Base-by-base conservation (phyloP, 495 filamentous ascomycete genomes). In the Umbilicaria muhlenbergii region DNA sequence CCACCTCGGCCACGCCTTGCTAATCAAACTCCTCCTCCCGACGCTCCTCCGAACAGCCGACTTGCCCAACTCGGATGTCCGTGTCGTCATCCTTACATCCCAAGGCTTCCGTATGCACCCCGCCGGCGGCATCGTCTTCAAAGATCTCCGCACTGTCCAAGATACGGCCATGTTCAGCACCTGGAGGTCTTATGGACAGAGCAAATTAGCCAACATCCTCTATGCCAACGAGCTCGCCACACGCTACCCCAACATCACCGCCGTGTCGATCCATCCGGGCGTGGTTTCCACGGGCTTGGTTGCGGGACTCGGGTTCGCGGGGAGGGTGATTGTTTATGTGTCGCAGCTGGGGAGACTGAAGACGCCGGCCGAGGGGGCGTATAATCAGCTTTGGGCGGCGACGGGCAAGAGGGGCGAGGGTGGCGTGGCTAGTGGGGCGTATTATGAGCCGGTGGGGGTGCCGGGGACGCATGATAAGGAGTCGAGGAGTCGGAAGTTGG, bases 131-230 rank as follows among this genome's bases (percentile, higher is more conserved):
- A 43, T 42, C 17, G 17, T 51, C 11, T 36, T 51, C 10, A 42
- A 51, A 19, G 51, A 62, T 45, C 46, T 62, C 16, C 10, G 18
- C 3, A 39, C 40, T 1, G 32, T 34, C 18, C 12, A 57, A 42
- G 44, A 52, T 34, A 42, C 44, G 11, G 18, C 35, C 2, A 11
- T 48, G 10, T 36, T 41, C 16, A 58, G 58, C 2, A 38, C 12
- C 2, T 53, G 50, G 50, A 15, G 33, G 2, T 52, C 44, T 8
- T 66, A 65, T 41, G 64, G 58, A 8, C 63, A 70, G 44, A 67
- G 60, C 48, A 74, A 72, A 42, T 49, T 71, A 11, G 67, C 67
- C 11, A 70, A 70, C 43, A 49, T 69, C 32, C 46, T 67, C 11
- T 73, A 58, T 50, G 58, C 61, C 1, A 39, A 56, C 18, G 61